Percentiles rank a stretch among this genome's conserved stretches.
phyloP scores from a whole-genome alignment of 805 yeast genomes.

The Ogataea trehaloabstinens region DNA sequence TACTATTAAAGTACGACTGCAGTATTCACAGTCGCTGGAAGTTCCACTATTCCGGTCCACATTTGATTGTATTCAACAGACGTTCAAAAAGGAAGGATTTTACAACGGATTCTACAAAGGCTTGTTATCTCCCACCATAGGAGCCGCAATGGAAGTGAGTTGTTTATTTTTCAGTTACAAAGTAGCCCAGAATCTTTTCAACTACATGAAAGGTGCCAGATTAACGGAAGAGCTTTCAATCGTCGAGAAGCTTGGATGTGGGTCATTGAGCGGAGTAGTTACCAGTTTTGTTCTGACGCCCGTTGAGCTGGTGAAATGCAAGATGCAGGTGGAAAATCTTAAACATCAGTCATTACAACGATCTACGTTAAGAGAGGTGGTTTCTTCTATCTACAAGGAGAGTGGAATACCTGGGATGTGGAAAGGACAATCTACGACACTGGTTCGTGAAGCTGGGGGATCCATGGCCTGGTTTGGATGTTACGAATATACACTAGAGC shows the following conservation, averaged over 20 bases:
- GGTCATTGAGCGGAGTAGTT: slow-evolving; percentile 78
- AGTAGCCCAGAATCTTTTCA: slow-evolving; percentile 39
- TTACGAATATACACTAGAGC: slow-evolving; percentile 55
- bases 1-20: slow-evolving; percentile 84
- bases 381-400: slow-evolving; percentile 39
- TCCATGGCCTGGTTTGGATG: slow-evolving; percentile 94
- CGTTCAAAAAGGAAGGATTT: slow-evolving; percentile 68
- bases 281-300: slow-evolving; percentile 88
- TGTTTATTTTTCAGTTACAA: slow-evolving; percentile 69
- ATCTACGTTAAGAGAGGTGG: slow-evolving; percentile 35
- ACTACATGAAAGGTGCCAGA: slow-evolving; percentile 20
- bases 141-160: slow-evolving; percentile 90
- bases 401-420: slow-evolving; percentile 73
- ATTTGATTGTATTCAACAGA: slow-evolving; percentile 58
- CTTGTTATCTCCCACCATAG: slow-evolving; percentile 74
- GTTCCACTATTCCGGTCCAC: slow-evolving; percentile 56
- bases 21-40: slow-evolving; percentile 61
- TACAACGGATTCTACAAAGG: slow-evolving; percentile 75
- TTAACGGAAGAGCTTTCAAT: slow-evolving; percentile 21
- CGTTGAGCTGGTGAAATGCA: slow-evolving; percentile 86
- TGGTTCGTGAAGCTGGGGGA: slow-evolving; percentile 82
- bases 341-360: slow-evolving; percentile 19
- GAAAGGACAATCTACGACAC: slow-evolving; percentile 83
- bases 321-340: slow-evolving; percentile 66
- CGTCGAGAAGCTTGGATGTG: slow-evolving; percentile 50